A percentile compares a stretch with the other conserved stretches of the same genome.
phyloP scores from a whole-genome alignment of 2,329 filamentous ascomycete genomes.

The Colletotrichum tamarilloi region DNA sequence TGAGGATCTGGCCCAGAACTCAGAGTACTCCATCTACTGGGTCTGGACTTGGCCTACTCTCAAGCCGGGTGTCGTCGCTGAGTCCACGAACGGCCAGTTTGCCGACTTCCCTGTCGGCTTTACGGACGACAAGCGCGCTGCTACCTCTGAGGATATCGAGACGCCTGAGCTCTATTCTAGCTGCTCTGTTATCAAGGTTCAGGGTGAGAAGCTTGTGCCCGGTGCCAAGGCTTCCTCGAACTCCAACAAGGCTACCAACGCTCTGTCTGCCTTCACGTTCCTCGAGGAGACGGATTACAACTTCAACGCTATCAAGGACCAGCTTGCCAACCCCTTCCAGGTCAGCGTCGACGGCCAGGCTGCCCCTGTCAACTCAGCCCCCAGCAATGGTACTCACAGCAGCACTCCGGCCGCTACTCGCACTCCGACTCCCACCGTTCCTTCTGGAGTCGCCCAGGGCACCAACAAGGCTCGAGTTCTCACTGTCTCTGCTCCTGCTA shows the following conservation, averaged over 20 bases:
- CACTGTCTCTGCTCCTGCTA: slow-evolving; percentile 36
- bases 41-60: slow-evolving; percentile 92
- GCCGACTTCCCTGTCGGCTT: slow-evolving; percentile 50
- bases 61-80: slow-evolving; percentile 52
- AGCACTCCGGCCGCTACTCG: slow-evolving; percentile 36
- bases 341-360: slow-evolving; percentile 50
- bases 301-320: slow-evolving; percentile 55
- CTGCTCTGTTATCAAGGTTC: slow-evolving; percentile 35
- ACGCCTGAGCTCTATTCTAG: slow-evolving; percentile 53
- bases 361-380: slow-evolving; percentile 17
- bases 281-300: slow-evolving; percentile 52
- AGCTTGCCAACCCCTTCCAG: slow-evolving; percentile 58
- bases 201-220: slow-evolving; percentile 30
- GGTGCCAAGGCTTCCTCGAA: slow-evolving; percentile 24
- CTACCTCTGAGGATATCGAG: slow-evolving; percentile 29
- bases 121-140: slow-evolving; percentile 33
- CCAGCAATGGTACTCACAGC: slow-evolving; percentile 38
- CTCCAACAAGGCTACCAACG: slow-evolving; percentile 33
- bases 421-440: slow-evolving; percentile 14
- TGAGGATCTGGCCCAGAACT: slow-evolving; percentile 67
- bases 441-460: slow-evolving; percentile 1
- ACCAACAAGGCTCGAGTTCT: slow-evolving; percentile 22
- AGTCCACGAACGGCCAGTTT: slow-evolving; percentile 53
- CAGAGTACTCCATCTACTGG: slow-evolving; percentile 89
- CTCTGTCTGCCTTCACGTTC: slow-evolving; percentile 41